Evolutionary conservation across 192 early-diverging fungal genomes (phyloP).

Genomic region (Coemansia sp.): DNA sequence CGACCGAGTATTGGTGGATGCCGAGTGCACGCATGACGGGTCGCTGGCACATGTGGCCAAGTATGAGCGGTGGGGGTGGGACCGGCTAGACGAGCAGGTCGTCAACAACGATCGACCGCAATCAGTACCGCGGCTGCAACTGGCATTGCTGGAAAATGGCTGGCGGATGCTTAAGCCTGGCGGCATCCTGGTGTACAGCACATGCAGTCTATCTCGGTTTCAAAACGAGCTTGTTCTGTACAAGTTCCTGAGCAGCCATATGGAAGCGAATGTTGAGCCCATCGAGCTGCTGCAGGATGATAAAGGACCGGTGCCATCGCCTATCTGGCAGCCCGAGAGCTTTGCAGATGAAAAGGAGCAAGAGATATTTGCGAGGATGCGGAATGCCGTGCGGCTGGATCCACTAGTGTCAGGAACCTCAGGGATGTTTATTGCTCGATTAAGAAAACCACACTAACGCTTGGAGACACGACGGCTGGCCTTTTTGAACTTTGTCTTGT

Average conservation of each 20-base stretch:
- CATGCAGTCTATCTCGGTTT: constrained; percentile 67
- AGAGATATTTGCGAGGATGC: constrained; percentile 19
- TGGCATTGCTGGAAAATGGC: constrained; percentile 69
- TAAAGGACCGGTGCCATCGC: not conserved
- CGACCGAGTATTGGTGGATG: constrained; percentile 68
- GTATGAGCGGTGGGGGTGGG: constrained; percentile 76
- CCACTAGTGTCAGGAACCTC: constrained; percentile 42
- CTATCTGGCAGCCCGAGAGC: constrained; percentile 16
- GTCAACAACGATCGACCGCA: constrained; percentile 61
- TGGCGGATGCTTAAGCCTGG: constrained; percentile 70
- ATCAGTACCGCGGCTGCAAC: constrained; percentile 57
- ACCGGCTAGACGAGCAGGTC: constrained; percentile 74
- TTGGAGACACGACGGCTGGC: constrained; percentile 31
- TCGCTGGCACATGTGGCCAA: constrained; percentile 76
- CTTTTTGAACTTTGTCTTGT: constrained; percentile 29
- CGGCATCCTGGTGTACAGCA: constrained; percentile 87
- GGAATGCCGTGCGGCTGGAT: constrained; percentile 33
- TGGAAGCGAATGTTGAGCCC: constrained; percentile 27
- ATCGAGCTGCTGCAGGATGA: constrained; percentile 2
- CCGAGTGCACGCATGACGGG: constrained; percentile 91
- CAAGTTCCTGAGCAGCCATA: constrained; percentile 65
- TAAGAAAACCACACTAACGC: constrained; percentile 58
- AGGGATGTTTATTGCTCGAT: constrained; percentile 71
- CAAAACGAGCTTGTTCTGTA: constrained; percentile 88
- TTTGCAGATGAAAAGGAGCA: constrained; percentile 9